Base-by-base conservation (phyloP, 2,329 filamentous ascomycete species). In the Plenodomus tracheiphilus region DNA sequence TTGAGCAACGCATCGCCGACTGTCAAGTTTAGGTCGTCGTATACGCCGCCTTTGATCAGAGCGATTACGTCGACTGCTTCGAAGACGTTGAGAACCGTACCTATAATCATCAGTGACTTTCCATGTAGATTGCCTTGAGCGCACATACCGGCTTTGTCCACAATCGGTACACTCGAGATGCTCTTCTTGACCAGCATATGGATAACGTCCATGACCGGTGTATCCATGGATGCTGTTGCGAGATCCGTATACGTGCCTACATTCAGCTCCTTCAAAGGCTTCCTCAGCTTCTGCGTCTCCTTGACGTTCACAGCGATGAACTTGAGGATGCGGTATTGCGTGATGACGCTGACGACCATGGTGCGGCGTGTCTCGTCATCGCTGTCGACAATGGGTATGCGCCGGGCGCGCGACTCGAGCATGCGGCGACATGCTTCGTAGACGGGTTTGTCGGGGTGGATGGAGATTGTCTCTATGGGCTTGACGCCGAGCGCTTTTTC, bases 51-150 rank as follows among this genome's bases (percentile, higher is more conserved):
- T 74, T 95, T 96, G 75, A 99, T 96, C 63, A 96, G 86, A 0
- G 92, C 88, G 61, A 99, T 96, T 52, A 99, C 92, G 73, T 99
- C 94, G 42, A 99, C 92, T 1, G 94, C 90, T 75, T 99, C 95
- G 66, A 99, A 99, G 10, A 97, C 91, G 66, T 99, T 99, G 56
- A 97, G 84, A 0, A 99, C 85, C 25, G 83, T 78, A 42, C 84
- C 85, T 83, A 62, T 0, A 22, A 2, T 8, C 11, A 34, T 64
- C 15, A 62, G 51, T 46, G n/a, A n/a, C n/a, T n/a, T n/a, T n/a
- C n/a, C n/a, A n/a, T n/a, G n/a, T n/a, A n/a, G n/a, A n/a, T n/a
- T n/a, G n/a, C n/a, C n/a, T n/a, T n/a, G n/a, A n/a, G n/a, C n/a
- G n/a, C 2, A 54, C 71, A 49, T 71, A 82, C 73, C 84, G 77